Percentiles rank a stretch among this genome's conserved stretches.
These are phyloP conservation scores for Vanrija pseudolonga DNA, from an alignment of 1,284 basidiomycete species.

Conservation along the genomic window DNA sequence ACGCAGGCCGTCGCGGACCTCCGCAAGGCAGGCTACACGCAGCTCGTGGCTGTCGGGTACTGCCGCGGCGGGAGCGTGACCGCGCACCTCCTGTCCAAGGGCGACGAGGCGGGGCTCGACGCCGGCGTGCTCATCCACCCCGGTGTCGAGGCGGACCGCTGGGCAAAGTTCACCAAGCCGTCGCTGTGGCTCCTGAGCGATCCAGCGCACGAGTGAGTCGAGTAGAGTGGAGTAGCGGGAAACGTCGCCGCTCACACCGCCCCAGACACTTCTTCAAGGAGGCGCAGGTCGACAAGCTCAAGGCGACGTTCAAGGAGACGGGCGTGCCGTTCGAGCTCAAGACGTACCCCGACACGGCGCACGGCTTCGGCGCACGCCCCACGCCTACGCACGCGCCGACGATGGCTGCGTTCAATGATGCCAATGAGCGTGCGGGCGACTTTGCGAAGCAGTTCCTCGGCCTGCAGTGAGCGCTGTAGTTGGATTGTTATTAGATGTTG, in stretches of 20 bases:
- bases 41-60: conserved; percentile 62
- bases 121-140: conserved; percentile 61
- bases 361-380: conserved; percentile 59
- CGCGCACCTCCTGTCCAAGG: conserved; percentile 26
- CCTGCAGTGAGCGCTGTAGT: background rate
- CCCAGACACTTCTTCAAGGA: conserved; percentile 46
- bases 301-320: conserved; percentile 50
- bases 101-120: conserved; percentile 44
- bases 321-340: conserved; percentile 1
- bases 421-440: conserved; percentile 50
- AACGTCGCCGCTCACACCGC: background rate
- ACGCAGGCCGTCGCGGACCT: conserved; percentile 43
- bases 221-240: background rate
- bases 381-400: conserved; percentile 53
- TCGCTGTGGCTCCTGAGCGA: conserved; percentile 59
- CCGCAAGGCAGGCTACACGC: conserved; percentile 54
- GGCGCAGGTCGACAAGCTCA: conserved; percentile 49
- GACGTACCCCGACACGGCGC: conserved; percentile 47
- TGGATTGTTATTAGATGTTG: too few relatives aligned
- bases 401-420: conserved; percentile 56
- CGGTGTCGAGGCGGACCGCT: conserved; percentile 48
- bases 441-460: conserved; percentile 51
- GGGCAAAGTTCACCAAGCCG: conserved; percentile 55
- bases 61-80: conserved; percentile 58
- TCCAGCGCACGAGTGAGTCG: conserved; percentile 51